phyloP scores from a whole-genome alignment of 225 moss, liverwort and hornwort genomes.

The Bryoerythrophyllum caledonicum region DNA sequence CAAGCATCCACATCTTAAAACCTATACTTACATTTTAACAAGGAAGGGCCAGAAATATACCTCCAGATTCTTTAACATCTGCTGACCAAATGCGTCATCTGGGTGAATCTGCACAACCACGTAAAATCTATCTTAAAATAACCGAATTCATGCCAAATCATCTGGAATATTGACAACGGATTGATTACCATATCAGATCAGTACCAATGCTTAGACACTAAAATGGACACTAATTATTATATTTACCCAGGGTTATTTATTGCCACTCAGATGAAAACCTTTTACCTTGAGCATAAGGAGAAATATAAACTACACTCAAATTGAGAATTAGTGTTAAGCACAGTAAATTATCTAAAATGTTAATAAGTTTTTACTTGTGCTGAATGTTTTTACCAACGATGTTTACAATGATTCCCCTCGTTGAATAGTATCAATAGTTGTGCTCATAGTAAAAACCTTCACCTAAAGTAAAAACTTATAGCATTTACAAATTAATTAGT shows the following conservation, averaged over 20 bases:
- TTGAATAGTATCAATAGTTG: too few relatives aligned
- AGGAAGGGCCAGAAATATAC: conserved; percentile 32
- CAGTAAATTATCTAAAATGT: too few relatives aligned
- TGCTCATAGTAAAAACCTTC: too few relatives aligned
- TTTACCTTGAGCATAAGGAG: neutral
- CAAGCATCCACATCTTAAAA: neutral
- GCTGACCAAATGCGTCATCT: conserved; percentile 96
- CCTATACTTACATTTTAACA: neutral
- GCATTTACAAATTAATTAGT: too few relatives aligned
- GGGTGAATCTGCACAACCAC: conserved; percentile 79
- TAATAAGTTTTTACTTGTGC: too few relatives aligned
- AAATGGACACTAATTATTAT: neutral
- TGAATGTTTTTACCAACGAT: too few relatives aligned
- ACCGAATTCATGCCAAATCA: neutral
- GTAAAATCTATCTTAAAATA: neutral
- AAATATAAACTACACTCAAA: neutral
- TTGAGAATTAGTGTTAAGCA: too few relatives aligned
- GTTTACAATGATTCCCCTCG: too few relatives aligned
- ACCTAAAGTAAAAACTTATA: too few relatives aligned
- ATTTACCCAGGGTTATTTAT: too few relatives aligned
- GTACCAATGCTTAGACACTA: neutral
- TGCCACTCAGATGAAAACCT: too few relatives aligned
- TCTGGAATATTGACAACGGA: neutral
- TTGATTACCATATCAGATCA: neutral
- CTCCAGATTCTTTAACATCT: conserved; percentile 93